These are phyloP conservation scores for Candida gorgasii DNA, from an alignment of 805 yeast genomes.

Conservation along the genomic window DNA sequence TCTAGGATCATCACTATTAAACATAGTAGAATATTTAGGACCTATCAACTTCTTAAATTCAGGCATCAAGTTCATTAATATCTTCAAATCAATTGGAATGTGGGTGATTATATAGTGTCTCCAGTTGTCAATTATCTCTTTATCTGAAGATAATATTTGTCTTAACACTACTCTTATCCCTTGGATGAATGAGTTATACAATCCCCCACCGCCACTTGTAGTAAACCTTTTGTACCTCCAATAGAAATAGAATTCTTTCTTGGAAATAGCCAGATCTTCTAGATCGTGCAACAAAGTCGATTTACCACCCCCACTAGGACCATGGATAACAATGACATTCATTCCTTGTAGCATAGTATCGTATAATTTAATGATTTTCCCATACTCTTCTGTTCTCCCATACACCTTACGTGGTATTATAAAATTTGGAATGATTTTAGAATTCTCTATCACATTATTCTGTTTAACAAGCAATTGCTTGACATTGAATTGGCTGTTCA, in stretches of 20 bases:
- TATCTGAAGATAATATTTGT: conserved; percentile 43
- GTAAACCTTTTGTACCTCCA: conserved; percentile 33
- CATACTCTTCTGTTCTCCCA: conserved; percentile 6
- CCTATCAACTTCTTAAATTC: conserved; percentile 47
- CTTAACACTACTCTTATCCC: conserved; percentile 39
- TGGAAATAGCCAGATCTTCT: conserved; percentile 31
- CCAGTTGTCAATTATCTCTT: conserved; percentile 38
- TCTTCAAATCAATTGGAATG: conserved; percentile 42
- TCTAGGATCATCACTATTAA: neutral
- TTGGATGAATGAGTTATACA: conserved; percentile 34
- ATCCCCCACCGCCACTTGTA: conserved; percentile 17
- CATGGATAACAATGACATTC: conserved; percentile 32
- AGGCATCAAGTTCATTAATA: conserved; percentile 44
- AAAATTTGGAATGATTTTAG: neutral
- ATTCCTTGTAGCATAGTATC: conserved; percentile 6
- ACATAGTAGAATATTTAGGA: conserved; percentile 27
- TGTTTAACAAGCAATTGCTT: neutral
- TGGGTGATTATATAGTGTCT: conserved; percentile 38
- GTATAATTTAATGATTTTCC: neutral
- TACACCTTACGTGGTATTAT: conserved; percentile 8
- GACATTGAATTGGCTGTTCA: neutral
- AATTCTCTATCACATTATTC: neutral
- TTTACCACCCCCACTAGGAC: conserved; percentile 50
- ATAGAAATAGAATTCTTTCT: conserved; percentile 27
- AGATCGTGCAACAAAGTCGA: conserved; percentile 42